Percentiles rank a stretch among this genome's conserved stretches.
phyloP scores from a whole-genome alignment of 2,329 filamentous ascomycete species.

The Arthrinium puccinioides region DNA sequence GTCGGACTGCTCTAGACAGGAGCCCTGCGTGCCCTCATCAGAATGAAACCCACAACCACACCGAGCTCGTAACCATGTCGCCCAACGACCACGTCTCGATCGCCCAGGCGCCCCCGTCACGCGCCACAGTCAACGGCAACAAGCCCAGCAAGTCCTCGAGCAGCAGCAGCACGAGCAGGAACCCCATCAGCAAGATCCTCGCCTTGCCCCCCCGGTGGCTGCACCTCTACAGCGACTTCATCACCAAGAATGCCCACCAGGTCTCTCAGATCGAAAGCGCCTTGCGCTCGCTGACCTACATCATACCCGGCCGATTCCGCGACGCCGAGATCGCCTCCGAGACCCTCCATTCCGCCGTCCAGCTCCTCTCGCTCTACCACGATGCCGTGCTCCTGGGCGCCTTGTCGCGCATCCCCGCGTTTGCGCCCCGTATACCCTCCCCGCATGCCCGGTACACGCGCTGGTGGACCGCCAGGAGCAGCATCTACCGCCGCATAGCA shows the following conservation, averaged over 20 bases:
- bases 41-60: too few relatives aligned
- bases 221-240: constrained; percentile 76
- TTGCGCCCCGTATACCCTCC: constrained; percentile 44
- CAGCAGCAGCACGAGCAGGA: constrained; percentile 3
- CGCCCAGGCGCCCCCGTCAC: too few relatives aligned
- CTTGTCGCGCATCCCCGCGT: constrained; percentile 53
- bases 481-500: constrained; percentile 74
- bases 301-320: constrained; percentile 84
- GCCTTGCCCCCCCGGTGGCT: constrained; percentile 60
- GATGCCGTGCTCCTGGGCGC: constrained; percentile 70
- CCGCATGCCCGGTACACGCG: constrained; percentile 60
- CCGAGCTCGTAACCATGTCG: too few relatives aligned
- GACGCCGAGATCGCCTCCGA: constrained; percentile 95
- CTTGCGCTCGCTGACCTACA: constrained; percentile 86
- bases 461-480: constrained; percentile 56
- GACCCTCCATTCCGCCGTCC: constrained; percentile 80
- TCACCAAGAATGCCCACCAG: constrained; percentile 88
- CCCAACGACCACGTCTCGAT: too few relatives aligned
- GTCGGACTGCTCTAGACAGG: too few relatives aligned
- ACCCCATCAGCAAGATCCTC: constrained; percentile 36
- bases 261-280: constrained; percentile 94
- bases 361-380: constrained; percentile 88
- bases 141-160: too few relatives aligned
- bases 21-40: too few relatives aligned
- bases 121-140: too few relatives aligned